Conservation (phyloP, 495 filamentous ascomycete genomes). For the Podospora anserina region DNA sequence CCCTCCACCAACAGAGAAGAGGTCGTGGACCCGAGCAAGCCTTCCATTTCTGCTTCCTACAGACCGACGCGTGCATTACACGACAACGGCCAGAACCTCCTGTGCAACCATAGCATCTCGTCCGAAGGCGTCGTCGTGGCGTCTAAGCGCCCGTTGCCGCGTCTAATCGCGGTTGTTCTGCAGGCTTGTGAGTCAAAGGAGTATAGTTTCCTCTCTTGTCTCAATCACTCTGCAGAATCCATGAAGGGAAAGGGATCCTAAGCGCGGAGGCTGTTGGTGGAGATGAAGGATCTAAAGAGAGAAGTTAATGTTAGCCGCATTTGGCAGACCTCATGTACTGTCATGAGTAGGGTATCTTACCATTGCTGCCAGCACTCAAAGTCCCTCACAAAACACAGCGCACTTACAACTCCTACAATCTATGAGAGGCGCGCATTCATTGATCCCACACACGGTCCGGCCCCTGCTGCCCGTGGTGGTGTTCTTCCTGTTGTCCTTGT, state of each 20-base stretch:
- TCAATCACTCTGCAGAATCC: background rate
- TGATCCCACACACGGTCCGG: background rate
- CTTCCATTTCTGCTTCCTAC: too few species aligned
- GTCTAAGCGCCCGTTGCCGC: background rate
- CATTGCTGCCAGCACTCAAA: too few species aligned
- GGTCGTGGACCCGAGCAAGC: too few species aligned
- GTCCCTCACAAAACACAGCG: too few species aligned
- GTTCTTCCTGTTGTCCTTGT: background rate
- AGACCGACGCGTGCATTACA: too few species aligned
- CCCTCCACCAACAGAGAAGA: slow-evolving; percentile 3
- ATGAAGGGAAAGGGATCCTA: background rate
- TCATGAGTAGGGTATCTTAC: background rate
- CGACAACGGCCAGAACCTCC: too few species aligned
- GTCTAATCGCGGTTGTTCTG: background rate
- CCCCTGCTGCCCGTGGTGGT: background rate
- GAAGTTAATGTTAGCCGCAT: background rate
- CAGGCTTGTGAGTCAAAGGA: background rate
- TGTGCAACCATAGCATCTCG: too few species aligned
- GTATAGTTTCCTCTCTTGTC: background rate
- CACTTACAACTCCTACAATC: background rate
- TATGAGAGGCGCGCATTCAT: background rate
- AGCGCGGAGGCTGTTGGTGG: background rate
- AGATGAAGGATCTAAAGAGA: background rate
- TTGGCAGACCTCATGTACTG: background rate
- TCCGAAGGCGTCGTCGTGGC: background rate